phyloP scores from a whole-genome alignment of 2,329 filamentous ascomycete species.

The Aotearoamyces nothofagi region DNA sequence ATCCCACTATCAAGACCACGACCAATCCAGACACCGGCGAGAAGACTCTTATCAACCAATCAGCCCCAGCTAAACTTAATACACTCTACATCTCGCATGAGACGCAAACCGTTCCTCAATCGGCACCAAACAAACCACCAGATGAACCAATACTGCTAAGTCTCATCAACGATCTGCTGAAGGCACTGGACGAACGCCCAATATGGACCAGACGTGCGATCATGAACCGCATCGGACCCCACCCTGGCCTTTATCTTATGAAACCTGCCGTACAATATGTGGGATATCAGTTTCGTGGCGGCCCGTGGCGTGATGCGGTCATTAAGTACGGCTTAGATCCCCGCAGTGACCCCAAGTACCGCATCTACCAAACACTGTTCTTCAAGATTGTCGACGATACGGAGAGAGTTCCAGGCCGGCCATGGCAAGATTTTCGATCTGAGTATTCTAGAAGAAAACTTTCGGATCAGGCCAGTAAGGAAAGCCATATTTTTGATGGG shows the following conservation, averaged over 20 bases:
- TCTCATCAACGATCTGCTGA: slow-evolving; percentile 47
- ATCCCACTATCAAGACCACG: slow-evolving; percentile 42
- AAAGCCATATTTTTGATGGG: slow-evolving; percentile 67
- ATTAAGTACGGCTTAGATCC: slow-evolving; percentile 81
- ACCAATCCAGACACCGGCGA: slow-evolving; percentile 18
- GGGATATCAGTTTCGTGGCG: slow-evolving; percentile 84
- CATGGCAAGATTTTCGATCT: slow-evolving; percentile 7
- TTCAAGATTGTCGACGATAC: slow-evolving; percentile 46
- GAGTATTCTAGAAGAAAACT: slow-evolving; percentile 4
- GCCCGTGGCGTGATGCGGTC: slow-evolving; percentile 81
- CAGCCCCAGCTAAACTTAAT: slow-evolving; percentile 8
- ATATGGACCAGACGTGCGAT: slow-evolving; percentile 78
- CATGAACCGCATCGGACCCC: slow-evolving; percentile 50
- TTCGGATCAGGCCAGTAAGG: slow-evolving; percentile 6
- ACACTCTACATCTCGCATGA: slow-evolving; percentile 12
- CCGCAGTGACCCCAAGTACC: slow-evolving; percentile 57
- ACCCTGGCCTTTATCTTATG: slow-evolving; percentile 38
- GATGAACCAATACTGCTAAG: slow-evolving; percentile 40
- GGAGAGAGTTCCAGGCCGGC: slow-evolving; percentile 9
- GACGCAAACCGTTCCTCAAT: slow-evolving; percentile 7
- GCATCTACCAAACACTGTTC: slow-evolving; percentile 77
- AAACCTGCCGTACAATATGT: slow-evolving; percentile 70
- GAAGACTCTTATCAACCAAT: slow-evolving; percentile 14
- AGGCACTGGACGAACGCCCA: slow-evolving; percentile 57
- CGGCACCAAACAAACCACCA: slow-evolving; percentile 6